Evolutionary conservation across 2,329 filamentous ascomycete species (phyloP), one percentile per base, ranked within the genome.

Genomic region (Penicillium brasilianum): DNA sequence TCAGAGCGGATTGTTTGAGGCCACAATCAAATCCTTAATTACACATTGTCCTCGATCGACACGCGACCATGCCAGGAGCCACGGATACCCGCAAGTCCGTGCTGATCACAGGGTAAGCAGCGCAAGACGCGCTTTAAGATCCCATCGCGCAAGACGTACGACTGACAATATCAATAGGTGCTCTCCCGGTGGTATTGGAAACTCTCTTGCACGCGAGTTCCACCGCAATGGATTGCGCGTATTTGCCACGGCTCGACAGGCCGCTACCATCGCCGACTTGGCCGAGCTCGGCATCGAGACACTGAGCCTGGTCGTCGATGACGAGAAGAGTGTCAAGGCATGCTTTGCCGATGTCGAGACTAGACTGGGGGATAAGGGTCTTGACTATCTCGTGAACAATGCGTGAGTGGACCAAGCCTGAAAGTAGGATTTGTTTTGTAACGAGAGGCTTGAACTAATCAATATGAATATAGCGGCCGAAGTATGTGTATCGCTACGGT

Each of bases 341-440:
- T 80, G 85, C 43, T 79, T 77, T 62, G 71, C 76, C 7, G 78
- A 83, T 55, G 77, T 87, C 16, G 72, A 79, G 44, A 72, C 72
- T 14, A 75, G 80, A 20, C 81, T 85, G 0, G 74, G 74, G 9
- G 81, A 80, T 20, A 81, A 78, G 51, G 77, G 77, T 4, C 77
- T 87, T n/a, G 81, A 87, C 66, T 81, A 83, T 65, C 76, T 87
- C 13, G 82, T 87, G 67, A 87, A 87, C 71, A 87, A 87, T 75
- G 85, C 85, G 58, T 78, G 60, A 71, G 75, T 73, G 28, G 22
- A 5, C 37, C n/a, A 10, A 16, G 28, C 13, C 39, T 5, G 18
- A 9, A 16, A 20, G 32, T 1, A 2, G 16, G 13, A 51, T 55
- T 41, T 37, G 1, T 22, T 18, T 16, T 49, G n/a, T 34, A 52